Evolutionary conservation across 73 alveolate genomes (phyloP).

Genomic region (Tetrahymena thermophila): DNA sequence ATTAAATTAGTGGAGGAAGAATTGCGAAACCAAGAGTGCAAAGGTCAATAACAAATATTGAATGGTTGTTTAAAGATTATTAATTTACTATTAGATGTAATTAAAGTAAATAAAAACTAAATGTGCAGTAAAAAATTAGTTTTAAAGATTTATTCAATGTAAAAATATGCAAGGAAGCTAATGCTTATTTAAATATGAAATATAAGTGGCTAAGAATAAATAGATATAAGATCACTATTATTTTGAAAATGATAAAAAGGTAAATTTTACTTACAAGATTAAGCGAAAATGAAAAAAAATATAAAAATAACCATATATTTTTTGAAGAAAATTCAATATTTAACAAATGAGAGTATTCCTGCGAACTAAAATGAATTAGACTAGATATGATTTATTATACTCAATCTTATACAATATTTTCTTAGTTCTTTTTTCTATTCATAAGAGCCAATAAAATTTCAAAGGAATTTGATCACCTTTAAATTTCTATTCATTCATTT

Average conservation of each 20-base stretch:
- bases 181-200: background rate
- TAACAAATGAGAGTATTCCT: background rate
- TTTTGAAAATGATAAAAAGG: background rate
- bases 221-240: background rate
- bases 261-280: background rate
- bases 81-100: background rate
- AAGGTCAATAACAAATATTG: background rate
- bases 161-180: background rate
- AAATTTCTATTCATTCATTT: too few relatives aligned
- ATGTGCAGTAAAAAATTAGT: too few relatives aligned
- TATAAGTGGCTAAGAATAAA: background rate
- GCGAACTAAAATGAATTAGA: background rate
- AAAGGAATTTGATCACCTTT: too few relatives aligned
- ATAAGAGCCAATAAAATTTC: too few relatives aligned
- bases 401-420: background rate
- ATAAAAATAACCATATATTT: background rate
- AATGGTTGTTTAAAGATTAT: background rate
- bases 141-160: background rate
- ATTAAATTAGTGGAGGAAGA: too few relatives aligned
- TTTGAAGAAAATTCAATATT: background rate
- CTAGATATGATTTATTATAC: background rate
- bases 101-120: background rate
- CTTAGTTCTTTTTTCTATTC: too few relatives aligned
- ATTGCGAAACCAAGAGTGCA: too few relatives aligned
- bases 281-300: background rate